phyloP scores from a whole-genome alignment of 2,329 filamentous ascomycete genomes.

The Colletotrichum cereale region DNA sequence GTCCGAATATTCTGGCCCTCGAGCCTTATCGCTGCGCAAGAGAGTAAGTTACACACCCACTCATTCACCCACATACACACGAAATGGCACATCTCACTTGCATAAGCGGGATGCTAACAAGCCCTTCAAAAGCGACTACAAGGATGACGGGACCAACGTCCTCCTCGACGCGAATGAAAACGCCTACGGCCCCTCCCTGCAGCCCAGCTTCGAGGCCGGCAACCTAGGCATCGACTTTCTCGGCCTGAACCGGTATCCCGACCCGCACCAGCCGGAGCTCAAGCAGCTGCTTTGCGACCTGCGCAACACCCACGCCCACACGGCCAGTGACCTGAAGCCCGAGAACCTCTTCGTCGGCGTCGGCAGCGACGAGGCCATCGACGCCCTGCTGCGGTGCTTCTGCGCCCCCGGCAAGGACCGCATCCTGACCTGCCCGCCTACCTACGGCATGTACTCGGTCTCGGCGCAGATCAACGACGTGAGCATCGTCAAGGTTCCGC shows the following conservation, averaged over 20 bases:
- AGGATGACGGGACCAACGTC: conserved; percentile 96
- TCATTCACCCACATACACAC: background rate
- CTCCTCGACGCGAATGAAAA: conserved; percentile 99
- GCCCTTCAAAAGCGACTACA: conserved; percentile 86
- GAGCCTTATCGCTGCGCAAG: conserved; percentile 85
- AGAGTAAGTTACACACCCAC: conserved; percentile 69
- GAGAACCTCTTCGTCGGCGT: conserved; percentile 95
- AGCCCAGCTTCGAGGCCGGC: conserved; percentile 60
- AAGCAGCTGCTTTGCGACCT: conserved; percentile 90
- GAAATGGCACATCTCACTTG: conserved; percentile 7
- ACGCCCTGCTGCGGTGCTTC: conserved; percentile 93
- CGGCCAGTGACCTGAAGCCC: conserved; percentile 77
- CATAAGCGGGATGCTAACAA: conserved; percentile 19
- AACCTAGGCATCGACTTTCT: conserved; percentile 79
- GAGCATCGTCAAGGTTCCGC: conserved; percentile 84
- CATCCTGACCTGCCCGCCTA: conserved; percentile 94
- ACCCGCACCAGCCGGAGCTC: conserved; percentile 90
- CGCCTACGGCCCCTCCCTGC: conserved; percentile 87
- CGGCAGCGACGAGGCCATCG: conserved; percentile 96
- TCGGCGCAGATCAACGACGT: conserved; percentile 96
- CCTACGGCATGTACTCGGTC: conserved; percentile 98
- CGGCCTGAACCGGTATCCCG: conserved; percentile 92
- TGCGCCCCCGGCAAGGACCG: conserved; percentile 88
- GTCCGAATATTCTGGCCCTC: conserved; percentile 81
- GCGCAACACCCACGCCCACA: conserved; percentile 88